Evolutionary conservation across 495 filamentous ascomycete species (phyloP), one percentile per base, ranked within the genome.

Genomic region (Penicillium subrubescens): DNA sequence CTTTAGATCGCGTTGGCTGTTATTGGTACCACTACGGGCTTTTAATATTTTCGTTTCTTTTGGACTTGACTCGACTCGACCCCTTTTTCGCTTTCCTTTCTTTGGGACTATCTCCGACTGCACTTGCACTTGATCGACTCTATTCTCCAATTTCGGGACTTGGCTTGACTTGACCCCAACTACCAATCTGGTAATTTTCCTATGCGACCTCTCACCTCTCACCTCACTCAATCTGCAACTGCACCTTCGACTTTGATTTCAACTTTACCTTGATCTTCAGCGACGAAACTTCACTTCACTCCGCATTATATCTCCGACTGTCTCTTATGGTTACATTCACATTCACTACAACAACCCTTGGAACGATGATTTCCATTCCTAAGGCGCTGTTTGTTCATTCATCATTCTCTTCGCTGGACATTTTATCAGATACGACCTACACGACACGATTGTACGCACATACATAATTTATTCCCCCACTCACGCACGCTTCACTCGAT

Each of bases 1-100:
- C 10, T 65, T 29, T 56, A 86, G 85, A 82, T 84, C 65, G 83
- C 82, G 19, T 81, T 91, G 29, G 84, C 86, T 61, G 82, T 87
- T 62, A 78, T 92, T 35, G 88, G 80, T 23, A 79, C 79, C 31
- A 81, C 73, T 8, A 73, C 75, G 25, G 79, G 79, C 37, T 80
- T 83, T 53, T 83, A 73, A 64, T 60, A n/a, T 46, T 39, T 39
- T 56, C 2, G 21, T 12, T 17, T 3, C 12, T 27, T 51, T 10
- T 2, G 6, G 46, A 15, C 35, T 39, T 8, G 43, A 21, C 43
- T 23, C 6, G 43, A 23, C 19, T 48, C 2, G 23, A 29, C 27
- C 12, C 2, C 51, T 53, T 17, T 33, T 8, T 27, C 2, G 2
- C 17, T 8, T n/a, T 4, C 23, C 5, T 53, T 33, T 29, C 51